Base-by-base conservation (phyloP, 495 filamentous ascomycete species). In the Pseudomonodictys pantanalensis region DNA sequence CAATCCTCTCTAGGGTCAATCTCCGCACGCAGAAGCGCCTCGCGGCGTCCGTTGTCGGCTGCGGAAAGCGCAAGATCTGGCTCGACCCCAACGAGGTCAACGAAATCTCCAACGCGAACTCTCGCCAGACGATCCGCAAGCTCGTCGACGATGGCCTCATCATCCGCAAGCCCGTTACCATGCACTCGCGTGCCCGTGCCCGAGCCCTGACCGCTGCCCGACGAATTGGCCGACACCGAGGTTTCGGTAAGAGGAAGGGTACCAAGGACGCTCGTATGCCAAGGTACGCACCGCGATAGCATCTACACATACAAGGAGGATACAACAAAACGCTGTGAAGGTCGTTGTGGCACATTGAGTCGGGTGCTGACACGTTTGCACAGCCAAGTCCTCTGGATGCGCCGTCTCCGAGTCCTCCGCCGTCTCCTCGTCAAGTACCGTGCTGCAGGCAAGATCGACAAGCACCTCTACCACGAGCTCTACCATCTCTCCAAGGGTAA, bases 401-500 rank as follows among this genome's bases (percentile, higher is more conserved):
- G 93, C 77, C 92, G 95, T 76, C 93, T 95, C 77, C 91, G 93
- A 78, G 91, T 97, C 69, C 91, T 99, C 79, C 92, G 93, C 72
- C 92, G 93, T 77, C 88, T 99, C 44, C 85, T 99, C 68, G 92
- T 96, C 82, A 96, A 97, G 81, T 99, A 99, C 83, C 93, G 93
- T 79, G 92, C 91, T 75, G 86, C 86, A 72, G 93, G 93, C 78
- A 99, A 99, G 88, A 99, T 99, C 78, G 93, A 99, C 83, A 99
- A 99, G 86, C 95, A 99, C 83, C 91, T 99, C 51, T 99, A 99
- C 85, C 93, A 99, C 84, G 90, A 96, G 82, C 91, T 99, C 65
- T 99, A 99, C 83, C 92, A 96, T 78, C 80, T 95, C 71, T 89
- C 87, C 86, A 99, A 99, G 91, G 93, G 93, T 95, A 99, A 99